These are phyloP conservation scores for Dichotomopilus funicola DNA, from an alignment of 2,329 filamentous ascomycete species.

Conservation along the genomic window DNA sequence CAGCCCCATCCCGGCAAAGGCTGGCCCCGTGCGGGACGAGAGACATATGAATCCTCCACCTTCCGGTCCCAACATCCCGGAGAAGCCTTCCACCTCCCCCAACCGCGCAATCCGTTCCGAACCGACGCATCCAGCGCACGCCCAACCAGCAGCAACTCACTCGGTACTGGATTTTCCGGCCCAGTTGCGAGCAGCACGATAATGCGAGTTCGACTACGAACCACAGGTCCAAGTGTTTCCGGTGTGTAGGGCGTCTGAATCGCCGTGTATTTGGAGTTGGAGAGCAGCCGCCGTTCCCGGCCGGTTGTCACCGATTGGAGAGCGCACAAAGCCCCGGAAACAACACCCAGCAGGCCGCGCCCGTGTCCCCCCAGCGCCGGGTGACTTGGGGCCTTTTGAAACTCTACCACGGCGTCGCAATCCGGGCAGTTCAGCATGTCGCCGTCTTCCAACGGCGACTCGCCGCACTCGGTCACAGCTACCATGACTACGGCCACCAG, in stretches of 20 bases:
- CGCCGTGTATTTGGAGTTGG: conserved; percentile 1
- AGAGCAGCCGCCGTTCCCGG: conserved; percentile 1
- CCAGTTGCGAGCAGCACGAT: conserved; percentile 10
- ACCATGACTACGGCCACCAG: conserved; percentile 30
- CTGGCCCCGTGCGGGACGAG: conserved; percentile 13
- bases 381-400: not conserved
- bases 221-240: conserved; percentile 10
- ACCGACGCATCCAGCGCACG: conserved; percentile 1
- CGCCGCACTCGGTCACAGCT: conserved; percentile 38
- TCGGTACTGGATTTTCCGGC: conserved; percentile 3
- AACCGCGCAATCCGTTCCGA: not conserved
- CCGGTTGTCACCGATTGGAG: conserved; percentile 2
- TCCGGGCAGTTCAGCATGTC: conserved; percentile 35
- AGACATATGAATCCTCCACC: conserved; percentile 23
- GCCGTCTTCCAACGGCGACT: conserved; percentile 49
- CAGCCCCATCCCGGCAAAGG: conserved; percentile 9
- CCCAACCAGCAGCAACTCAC: not conserved
- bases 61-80: conserved; percentile 21
- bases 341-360: not conserved
- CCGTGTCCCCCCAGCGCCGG: not conserved
- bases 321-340: not conserved
- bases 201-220: conserved; percentile 17
- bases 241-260: conserved; percentile 13
- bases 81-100: conserved; percentile 16
- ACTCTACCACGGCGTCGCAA: not conserved